These are phyloP conservation scores for Blastocystis sp. DNA, from an alignment of 352 stramenopile species.

Conservation along the genomic window DNA sequence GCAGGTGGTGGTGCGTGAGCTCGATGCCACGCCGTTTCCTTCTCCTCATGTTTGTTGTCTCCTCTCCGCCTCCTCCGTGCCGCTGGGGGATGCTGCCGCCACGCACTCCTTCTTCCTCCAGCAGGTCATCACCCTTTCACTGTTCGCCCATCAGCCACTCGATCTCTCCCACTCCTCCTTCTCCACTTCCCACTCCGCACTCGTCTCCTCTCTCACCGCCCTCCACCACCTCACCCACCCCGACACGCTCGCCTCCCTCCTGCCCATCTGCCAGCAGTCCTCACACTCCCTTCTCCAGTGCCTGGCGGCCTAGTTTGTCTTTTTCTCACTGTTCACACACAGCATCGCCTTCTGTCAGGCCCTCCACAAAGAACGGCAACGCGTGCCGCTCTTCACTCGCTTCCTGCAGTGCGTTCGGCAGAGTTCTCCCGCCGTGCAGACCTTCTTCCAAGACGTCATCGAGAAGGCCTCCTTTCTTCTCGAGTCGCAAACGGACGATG, in stretches of 20 bases:
- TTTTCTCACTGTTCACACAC: background rate
- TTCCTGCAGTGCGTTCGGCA: constrained; percentile 6
- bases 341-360: background rate
- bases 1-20: background rate
- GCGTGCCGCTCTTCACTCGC: background rate
- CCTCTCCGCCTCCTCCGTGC: background rate
- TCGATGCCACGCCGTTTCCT: background rate
- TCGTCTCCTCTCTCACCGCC: background rate
- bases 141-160: background rate
- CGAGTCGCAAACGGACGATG: background rate
- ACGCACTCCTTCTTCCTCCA: constrained; percentile 15
- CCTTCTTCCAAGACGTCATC: background rate
- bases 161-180: background rate
- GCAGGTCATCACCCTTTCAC: background rate
- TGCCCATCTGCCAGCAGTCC: background rate
- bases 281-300: background rate
- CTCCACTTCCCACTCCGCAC: background rate
- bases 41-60: background rate
- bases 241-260: background rate
- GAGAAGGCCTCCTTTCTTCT: background rate
- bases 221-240: background rate
- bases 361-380: background rate
- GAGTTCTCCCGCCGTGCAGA: background rate
- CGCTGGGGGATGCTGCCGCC: background rate
- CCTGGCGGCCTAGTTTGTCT: background rate